Evolutionary conservation across 768 basidiomycete species (phyloP).

Genomic region (Rhodosporidiobolus sp.): DNA sequence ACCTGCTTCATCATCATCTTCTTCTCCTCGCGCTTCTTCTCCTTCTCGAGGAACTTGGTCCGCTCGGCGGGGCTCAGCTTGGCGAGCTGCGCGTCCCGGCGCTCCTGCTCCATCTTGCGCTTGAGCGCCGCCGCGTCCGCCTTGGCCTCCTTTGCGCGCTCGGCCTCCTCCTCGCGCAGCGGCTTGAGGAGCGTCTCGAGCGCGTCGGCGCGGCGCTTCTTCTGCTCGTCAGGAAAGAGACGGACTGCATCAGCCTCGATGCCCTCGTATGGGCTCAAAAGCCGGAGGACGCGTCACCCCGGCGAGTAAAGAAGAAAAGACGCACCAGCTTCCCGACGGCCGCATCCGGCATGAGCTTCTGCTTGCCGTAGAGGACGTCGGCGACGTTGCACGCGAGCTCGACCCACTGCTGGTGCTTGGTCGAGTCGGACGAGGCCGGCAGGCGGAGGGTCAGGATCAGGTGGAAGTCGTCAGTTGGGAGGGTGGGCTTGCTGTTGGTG

Average conservation of each 20-base stretch:
- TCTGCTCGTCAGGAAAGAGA: constrained; percentile 12
- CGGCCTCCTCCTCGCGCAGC: constrained; percentile 9
- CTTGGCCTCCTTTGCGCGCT: neutral
- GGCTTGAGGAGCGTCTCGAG: constrained; percentile 5
- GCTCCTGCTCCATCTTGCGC: constrained; percentile 17
- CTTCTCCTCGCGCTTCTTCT: constrained; percentile 21
- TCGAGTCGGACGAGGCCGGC: neutral
- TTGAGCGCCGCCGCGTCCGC: constrained; percentile 9
- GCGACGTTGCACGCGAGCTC: constrained; percentile 27
- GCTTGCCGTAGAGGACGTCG: constrained; percentile 26
- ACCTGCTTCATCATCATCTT: constrained; percentile 6
- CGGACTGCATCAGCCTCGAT: too few species aligned
- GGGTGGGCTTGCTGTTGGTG: neutral
- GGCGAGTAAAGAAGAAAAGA: neutral
- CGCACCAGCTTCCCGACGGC: constrained; percentile 21
- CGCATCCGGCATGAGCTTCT: constrained; percentile 13
- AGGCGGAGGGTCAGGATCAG: constrained; percentile 26
- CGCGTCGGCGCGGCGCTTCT: constrained; percentile 21
- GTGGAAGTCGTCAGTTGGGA: constrained; percentile 12
- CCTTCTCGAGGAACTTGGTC: constrained; percentile 8
- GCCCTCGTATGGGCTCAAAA: too few species aligned
- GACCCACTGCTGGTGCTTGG: neutral
- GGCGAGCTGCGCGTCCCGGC: neutral
- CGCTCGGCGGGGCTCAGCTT: constrained; percentile 15
- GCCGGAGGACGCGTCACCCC: too few species aligned